Conservation (phyloP, 2,329 filamentous ascomycete genomes). For the Pseudogymnoascus sp. region DNA sequence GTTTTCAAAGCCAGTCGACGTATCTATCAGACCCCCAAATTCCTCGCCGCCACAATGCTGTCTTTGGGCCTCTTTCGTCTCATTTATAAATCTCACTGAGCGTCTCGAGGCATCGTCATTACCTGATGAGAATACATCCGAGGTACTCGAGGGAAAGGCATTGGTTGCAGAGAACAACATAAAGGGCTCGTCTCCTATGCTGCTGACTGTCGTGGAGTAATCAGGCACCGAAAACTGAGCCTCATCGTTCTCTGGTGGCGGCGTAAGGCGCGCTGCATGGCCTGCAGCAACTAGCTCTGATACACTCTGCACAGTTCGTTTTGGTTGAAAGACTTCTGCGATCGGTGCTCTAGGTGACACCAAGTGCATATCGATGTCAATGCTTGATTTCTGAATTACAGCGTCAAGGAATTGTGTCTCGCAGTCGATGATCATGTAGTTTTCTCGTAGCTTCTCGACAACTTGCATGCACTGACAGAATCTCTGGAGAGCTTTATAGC, state of each 20-base stretch:
- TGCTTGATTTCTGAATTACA: constrained; percentile 74
- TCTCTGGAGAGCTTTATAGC: constrained; percentile 63
- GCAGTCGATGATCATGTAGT: constrained; percentile 83
- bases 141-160: background rate
- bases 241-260: background rate
- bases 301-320: background rate
- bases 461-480: constrained; percentile 88
- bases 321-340: background rate
- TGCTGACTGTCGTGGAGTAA: background rate
- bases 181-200: background rate
- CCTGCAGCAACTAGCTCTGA: background rate
- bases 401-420: constrained; percentile 83
- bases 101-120: background rate
- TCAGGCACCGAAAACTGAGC: background rate
- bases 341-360: background rate
- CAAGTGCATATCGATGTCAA: constrained; percentile 29
- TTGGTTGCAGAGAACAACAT: background rate
- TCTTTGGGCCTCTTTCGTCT: too few species aligned
- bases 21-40: background rate
- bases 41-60: background rate
- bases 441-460: constrained; percentile 74
- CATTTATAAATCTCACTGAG: background rate
- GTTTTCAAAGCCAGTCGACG: background rate
- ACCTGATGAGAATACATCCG: background rate
- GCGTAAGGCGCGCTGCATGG: background rate